Percentiles rank a stretch among this genome's conserved stretches.
Evolutionary conservation across 2,329 filamentous ascomycete genomes (phyloP).

Genomic region (Epicoccum nigrum): DNA sequence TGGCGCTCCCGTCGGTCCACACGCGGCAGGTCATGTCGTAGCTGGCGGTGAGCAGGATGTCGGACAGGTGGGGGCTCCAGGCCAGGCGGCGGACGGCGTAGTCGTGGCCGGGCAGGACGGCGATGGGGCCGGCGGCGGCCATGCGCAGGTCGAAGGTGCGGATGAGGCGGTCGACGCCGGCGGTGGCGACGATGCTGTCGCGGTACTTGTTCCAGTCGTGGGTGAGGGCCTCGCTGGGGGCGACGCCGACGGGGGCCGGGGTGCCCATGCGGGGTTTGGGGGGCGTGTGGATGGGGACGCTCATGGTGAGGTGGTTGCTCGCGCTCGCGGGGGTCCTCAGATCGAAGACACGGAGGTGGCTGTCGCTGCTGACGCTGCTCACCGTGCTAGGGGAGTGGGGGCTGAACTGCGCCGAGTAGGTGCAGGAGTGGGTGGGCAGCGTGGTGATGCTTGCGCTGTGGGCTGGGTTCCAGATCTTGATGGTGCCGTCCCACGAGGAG

Average conservation of each 20-base stretch:
- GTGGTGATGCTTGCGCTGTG: slow-evolving; percentile 77
- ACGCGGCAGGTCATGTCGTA: slow-evolving; percentile 98
- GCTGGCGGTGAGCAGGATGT: slow-evolving; percentile 84
- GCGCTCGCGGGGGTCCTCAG: slow-evolving; percentile 84
- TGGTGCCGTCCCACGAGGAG: slow-evolving; percentile 93
- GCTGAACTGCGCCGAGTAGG: slow-evolving; percentile 90
- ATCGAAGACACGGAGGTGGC: slow-evolving; percentile 88
- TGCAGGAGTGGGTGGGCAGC: slow-evolving; percentile 89
- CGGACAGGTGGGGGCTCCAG: slow-evolving; percentile 93
- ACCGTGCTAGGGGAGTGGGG: slow-evolving; percentile 86
- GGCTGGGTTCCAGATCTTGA: slow-evolving; percentile 93
- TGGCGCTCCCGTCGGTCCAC: slow-evolving; percentile 80
- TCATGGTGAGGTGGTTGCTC: slow-evolving; percentile 82
- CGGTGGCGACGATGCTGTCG: slow-evolving; percentile 81
- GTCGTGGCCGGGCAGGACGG: slow-evolving; percentile 81
- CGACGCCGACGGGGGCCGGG: slow-evolving; percentile 49
- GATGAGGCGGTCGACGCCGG: slow-evolving; percentile 84
- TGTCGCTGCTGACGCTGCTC: slow-evolving; percentile 87
- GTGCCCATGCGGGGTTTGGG: slow-evolving; percentile 58
- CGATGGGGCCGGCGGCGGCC: slow-evolving; percentile 72
- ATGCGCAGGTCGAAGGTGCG: slow-evolving; percentile 90
- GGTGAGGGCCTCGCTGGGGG: slow-evolving; percentile 84
- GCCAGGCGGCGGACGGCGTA: slow-evolving; percentile 86
- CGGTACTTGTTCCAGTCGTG: slow-evolving; percentile 99
- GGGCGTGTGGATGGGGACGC: slow-evolving; percentile 81